A percentile compares a stretch with the other conserved stretches of the same genome.
These are phyloP conservation scores for Heliamphora exappendiculata DNA, from an alignment of 148 eudicot species.

Conservation along the genomic window DNA sequence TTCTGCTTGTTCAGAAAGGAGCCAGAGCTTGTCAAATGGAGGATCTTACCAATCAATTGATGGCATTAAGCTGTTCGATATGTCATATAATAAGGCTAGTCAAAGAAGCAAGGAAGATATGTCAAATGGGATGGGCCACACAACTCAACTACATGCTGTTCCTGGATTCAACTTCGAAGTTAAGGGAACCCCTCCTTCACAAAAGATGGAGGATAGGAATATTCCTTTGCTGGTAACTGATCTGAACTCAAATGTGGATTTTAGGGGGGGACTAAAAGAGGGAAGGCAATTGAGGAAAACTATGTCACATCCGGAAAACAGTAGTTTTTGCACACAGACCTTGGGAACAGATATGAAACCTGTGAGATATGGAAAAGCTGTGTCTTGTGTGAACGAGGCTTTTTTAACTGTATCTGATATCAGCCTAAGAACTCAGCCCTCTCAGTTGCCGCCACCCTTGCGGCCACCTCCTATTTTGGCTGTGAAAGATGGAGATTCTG, in stretches of 20 bases:
- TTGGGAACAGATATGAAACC: slow-evolving; percentile 21
- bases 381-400: slow-evolving; percentile 20
- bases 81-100: slow-evolving; percentile 46
- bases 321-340: slow-evolving; percentile 21
- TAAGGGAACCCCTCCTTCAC: slow-evolving; percentile 30
- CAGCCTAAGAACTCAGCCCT: slow-evolving; percentile 51
- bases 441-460: slow-evolving; percentile 56
- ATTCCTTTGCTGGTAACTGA: slow-evolving; percentile 22
- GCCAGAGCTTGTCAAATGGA: slow-evolving; percentile 40
- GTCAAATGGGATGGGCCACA: slow-evolving; percentile 33
- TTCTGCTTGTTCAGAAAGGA: slow-evolving; percentile 57
- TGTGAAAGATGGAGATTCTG: slow-evolving; percentile 24
- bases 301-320: slow-evolving; percentile 24
- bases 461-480: slow-evolving; percentile 46
- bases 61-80: slow-evolving; percentile 35
- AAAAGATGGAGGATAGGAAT: slow-evolving; percentile 24
- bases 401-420: slow-evolving; percentile 47
- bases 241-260: slow-evolving; percentile 23
- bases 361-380: slow-evolving; percentile 19
- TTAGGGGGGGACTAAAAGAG: slow-evolving; percentile 25
- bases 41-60: slow-evolving; percentile 34
- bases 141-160: slow-evolving; percentile 41
- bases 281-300: slow-evolving; percentile 34
- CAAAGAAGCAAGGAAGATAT: slow-evolving; percentile 33
- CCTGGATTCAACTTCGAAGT: slow-evolving; percentile 49